phyloP scores from a whole-genome alignment of 768 basidiomycete genomes.

The Boletus edulis region DNA sequence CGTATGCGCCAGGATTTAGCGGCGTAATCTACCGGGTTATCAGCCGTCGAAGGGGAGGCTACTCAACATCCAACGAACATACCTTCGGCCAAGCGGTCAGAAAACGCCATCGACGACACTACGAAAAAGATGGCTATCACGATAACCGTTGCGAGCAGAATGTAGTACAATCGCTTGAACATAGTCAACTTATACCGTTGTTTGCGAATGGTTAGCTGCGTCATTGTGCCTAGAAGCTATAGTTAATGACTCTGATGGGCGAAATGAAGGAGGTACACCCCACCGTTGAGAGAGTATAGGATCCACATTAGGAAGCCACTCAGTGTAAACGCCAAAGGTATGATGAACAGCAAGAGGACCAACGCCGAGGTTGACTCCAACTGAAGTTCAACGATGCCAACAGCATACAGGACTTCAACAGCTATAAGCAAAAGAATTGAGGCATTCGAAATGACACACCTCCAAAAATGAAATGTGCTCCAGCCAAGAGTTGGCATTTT shows the following conservation, averaged over 20 bases:
- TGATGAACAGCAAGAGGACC: conserved; percentile 82
- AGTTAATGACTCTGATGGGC: background rate
- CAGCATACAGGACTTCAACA: conserved; percentile 75
- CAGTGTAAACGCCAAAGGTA: conserved; percentile 93
- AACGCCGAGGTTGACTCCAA: conserved; percentile 88
- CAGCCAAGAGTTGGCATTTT: conserved; percentile 76
- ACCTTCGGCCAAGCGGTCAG: conserved; percentile 91
- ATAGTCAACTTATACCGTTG: conserved; percentile 83
- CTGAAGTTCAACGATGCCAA: conserved; percentile 92
- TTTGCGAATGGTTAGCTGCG: conserved; percentile 80
- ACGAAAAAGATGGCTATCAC: conserved; percentile 89
- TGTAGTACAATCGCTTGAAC: conserved; percentile 85
- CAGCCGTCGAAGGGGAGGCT: background rate
- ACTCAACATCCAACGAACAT: conserved; percentile 11
- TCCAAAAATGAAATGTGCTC: conserved; percentile 89
- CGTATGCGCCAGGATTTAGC: conserved; percentile 86
- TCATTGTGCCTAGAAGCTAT: conserved; percentile 68
- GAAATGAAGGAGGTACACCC: conserved; percentile 15
- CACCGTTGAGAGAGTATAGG: conserved; percentile 85
- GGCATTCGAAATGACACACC: conserved; percentile 48
- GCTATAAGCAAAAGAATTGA: conserved; percentile 5
- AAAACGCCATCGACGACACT: conserved; percentile 88
- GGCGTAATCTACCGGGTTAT: conserved; percentile 69
- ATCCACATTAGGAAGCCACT: conserved; percentile 97
- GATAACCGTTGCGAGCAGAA: conserved; percentile 78